A percentile compares a stretch with the other conserved stretches of the same genome.
phyloP scores from a whole-genome alignment of 208 protist species.

The Wallacemonas sp. region DNA sequence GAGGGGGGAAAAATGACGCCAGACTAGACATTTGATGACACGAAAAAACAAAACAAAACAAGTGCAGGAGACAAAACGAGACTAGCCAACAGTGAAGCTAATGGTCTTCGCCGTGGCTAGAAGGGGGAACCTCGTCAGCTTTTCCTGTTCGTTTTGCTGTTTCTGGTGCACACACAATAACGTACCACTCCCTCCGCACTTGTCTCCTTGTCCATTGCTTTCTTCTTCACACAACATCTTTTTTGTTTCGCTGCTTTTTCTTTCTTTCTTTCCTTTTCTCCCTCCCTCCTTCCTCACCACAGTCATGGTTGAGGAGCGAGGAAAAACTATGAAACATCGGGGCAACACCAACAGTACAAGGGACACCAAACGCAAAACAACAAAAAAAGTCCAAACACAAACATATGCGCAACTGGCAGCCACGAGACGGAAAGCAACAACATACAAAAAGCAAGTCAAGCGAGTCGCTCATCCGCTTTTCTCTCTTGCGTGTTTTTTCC shows the following conservation, averaged over 20 bases:
- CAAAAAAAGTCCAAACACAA: background rate
- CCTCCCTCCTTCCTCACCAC: background rate
- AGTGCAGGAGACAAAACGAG: no score
- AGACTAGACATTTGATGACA: no score
- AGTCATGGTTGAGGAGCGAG: background rate
- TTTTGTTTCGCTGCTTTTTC: background rate
- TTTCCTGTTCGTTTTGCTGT: no score
- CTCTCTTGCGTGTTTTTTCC: slow-evolving; percentile 15
- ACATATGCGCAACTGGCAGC: background rate
- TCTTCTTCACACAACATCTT: background rate
- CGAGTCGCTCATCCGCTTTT: background rate
- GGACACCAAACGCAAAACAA: background rate
- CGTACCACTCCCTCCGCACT: no score
- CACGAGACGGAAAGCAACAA: background rate
- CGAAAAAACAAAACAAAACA: no score
- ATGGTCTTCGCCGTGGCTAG: no score
- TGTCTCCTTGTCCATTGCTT: background rate
- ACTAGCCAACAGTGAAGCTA: no score
- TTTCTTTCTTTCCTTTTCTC: background rate
- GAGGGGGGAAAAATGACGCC: no score
- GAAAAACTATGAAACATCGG: slow-evolving; percentile 6
- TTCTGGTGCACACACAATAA: no score
- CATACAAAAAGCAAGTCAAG: background rate
- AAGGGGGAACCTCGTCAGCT: no score
- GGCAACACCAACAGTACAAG: background rate